Evolutionary conservation across 73 alveolate genomes (phyloP), one percentile per base, ranked within the genome.

Genomic region (Loxodes magnus): DNA sequence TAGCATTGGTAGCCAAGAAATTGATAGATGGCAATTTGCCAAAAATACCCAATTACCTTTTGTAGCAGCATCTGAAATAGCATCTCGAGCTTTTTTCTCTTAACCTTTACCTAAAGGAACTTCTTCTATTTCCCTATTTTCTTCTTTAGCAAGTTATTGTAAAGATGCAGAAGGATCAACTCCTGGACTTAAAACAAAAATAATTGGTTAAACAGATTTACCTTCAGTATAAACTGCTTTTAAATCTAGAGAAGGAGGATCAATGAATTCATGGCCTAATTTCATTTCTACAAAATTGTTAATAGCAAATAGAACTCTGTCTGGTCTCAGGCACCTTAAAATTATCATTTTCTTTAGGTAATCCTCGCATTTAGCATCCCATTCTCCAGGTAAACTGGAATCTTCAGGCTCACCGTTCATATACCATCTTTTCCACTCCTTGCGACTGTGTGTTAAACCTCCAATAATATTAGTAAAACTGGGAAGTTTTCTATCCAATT

Each of bases 361-460:
- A 72, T 80, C 96, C 51, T 85, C 91, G 10, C 37, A 60, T 17
- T 1, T 37, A n/a, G 66, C 84, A 46, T 96, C 99, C 99, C 99
- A 96, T 74, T 96, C 99, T 19, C 98, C 99, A 4, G 99, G 99
- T 39, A 96, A 73, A 50, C 77, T 74, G 20, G 83, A 82, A 23
- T 53, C 71, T 77, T 96, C 99, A 7, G 98, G 98, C 36, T 80
- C 91, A 3, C 93, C 68, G 27, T 84, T 67, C 71, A 80, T 85
- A 69, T 82, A 94, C 99, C 99, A 91, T 60, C 95, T 94, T 49
- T 88, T 83, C 98, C 97, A 91, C 56, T 94, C 98, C 46, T 92
- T 91, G 64, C 92, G 83, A 41, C 93, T 87, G 27, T 77, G 94
- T 38, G 94, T 70, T 51, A 88, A 70, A 12, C 96, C 87, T 51